These are phyloP conservation scores for Plantago elongata DNA, from an alignment of 257 asterid genomes.

Conservation along the genomic window DNA sequence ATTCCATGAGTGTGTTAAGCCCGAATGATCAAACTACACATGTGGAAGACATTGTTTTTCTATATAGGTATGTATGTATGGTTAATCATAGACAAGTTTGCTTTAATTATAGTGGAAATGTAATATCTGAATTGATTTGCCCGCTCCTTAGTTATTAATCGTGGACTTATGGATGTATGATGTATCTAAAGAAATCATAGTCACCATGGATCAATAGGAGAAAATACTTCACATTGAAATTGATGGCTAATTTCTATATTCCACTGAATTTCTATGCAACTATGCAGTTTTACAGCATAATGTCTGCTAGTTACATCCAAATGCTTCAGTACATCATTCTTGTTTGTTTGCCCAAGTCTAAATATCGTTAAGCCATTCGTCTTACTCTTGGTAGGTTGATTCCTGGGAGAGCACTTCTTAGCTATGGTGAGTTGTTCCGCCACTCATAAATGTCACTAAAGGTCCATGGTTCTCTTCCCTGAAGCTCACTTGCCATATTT, in stretches of 20 bases:
- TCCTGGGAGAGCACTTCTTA: slow-evolving; percentile 82
- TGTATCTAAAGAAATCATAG: background rate
- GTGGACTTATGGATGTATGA: slow-evolving; percentile 3
- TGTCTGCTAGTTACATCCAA: slow-evolving; percentile 2
- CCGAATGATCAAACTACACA: slow-evolving; percentile 51
- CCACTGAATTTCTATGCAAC: no score
- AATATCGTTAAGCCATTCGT: slow-evolving; percentile 16
- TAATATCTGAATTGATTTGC: background rate
- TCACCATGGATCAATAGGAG: no score
- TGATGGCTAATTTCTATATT: no score
- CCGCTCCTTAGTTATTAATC: slow-evolving; percentile 5
- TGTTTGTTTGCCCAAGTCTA: slow-evolving; percentile 4
- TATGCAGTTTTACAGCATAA: background rate
- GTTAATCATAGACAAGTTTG: slow-evolving; percentile 1
- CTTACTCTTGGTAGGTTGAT: slow-evolving; percentile 56
- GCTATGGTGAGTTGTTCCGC: slow-evolving; percentile 67
- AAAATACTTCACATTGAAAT: no score
- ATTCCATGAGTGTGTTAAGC: slow-evolving; percentile 94
- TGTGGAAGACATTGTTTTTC: slow-evolving; percentile 73
- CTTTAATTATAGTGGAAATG: slow-evolving; percentile 1
- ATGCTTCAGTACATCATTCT: background rate
- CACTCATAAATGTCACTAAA: slow-evolving; percentile 13
- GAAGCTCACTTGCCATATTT: slow-evolving; percentile 21
- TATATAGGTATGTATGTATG: slow-evolving; percentile 55
- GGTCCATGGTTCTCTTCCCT: slow-evolving; percentile 9